A percentile compares a stretch with the other conserved stretches of the same genome.
phyloP scores from a whole-genome alignment of 2,329 filamentous ascomycete genomes.

The Xylogone sp. region DNA sequence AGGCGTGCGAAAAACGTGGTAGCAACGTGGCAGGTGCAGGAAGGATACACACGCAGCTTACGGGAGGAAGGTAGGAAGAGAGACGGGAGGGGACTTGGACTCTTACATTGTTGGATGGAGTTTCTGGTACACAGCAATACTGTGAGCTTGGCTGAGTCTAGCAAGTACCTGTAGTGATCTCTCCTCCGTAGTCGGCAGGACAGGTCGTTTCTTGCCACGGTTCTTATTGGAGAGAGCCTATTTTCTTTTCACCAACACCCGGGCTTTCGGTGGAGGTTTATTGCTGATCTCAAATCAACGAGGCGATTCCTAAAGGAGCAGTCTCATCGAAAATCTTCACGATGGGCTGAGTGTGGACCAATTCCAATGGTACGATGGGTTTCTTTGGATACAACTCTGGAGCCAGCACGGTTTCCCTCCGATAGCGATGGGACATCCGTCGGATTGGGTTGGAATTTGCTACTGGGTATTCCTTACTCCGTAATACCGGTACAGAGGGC shows the following conservation, averaged over 20 bases:
- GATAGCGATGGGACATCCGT: no score
- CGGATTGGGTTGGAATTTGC: no score
- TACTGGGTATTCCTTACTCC: no score
- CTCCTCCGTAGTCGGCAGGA: background rate
- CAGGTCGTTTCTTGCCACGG: background rate
- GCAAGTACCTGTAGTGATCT: background rate
- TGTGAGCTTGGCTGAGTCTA: background rate
- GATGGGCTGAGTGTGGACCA: background rate
- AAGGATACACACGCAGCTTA: background rate
- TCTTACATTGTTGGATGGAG: background rate
- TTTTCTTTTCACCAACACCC: background rate
- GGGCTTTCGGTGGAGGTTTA: background rate
- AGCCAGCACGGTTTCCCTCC: no score
- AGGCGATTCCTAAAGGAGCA: background rate
- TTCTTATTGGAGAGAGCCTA: background rate
- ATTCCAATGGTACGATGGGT: background rate
- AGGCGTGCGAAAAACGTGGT: background rate
- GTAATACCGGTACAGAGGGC: no score
- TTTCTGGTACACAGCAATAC: background rate
- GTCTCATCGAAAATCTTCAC: background rate
- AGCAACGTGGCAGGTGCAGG: background rate
- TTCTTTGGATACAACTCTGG: no score
- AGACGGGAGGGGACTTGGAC: background rate
- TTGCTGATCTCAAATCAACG: background rate
- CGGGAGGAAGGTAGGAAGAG: no score